phyloP scores from a whole-genome alignment of 2,329 filamentous ascomycete species.

The Calonectria montana region DNA sequence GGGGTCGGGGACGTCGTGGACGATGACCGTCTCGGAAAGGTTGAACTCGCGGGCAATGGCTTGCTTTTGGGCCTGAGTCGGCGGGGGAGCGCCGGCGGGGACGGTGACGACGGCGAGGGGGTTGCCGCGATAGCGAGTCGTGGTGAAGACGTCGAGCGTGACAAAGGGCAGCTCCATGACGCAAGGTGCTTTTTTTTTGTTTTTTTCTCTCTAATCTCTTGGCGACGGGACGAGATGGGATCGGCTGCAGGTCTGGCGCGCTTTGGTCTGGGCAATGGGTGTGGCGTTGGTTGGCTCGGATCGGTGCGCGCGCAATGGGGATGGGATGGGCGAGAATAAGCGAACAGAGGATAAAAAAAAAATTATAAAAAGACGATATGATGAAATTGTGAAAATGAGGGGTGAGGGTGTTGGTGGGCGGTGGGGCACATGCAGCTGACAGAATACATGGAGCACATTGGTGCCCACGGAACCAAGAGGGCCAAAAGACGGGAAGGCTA shows the following conservation, averaged over 20 bases:
- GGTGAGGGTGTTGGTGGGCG: not conserved
- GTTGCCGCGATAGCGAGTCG: conserved; percentile 64
- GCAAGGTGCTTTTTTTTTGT: not conserved
- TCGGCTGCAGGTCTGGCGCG: not conserved
- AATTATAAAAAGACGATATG: not conserved
- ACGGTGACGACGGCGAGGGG: conserved; percentile 70
- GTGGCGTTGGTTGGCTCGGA: not conserved
- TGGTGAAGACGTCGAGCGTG: conserved; percentile 70
- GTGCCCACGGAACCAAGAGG: not conserved
- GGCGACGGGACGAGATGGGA: not conserved
- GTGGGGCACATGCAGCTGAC: not conserved
- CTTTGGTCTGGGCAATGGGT: not conserved
- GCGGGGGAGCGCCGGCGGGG: conserved; percentile 50
- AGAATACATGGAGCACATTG: not conserved
- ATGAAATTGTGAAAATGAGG: conserved; percentile 5
- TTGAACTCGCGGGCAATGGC: conserved; percentile 72
- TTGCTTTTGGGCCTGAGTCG: conserved; percentile 67
- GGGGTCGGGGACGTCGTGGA: conserved; percentile 59
- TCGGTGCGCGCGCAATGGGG: not conserved
- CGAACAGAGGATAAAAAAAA: not conserved
- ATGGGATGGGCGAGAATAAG: not conserved
- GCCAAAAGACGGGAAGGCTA: not conserved
- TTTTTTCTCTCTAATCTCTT: not conserved
- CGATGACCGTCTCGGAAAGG: conserved; percentile 72
- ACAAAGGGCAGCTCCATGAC: conserved; percentile 58